Evolutionary conservation across 768 basidiomycete genomes (phyloP), one percentile per base, ranked within the genome.

Genomic region (Auriscalpium microsporum): DNA sequence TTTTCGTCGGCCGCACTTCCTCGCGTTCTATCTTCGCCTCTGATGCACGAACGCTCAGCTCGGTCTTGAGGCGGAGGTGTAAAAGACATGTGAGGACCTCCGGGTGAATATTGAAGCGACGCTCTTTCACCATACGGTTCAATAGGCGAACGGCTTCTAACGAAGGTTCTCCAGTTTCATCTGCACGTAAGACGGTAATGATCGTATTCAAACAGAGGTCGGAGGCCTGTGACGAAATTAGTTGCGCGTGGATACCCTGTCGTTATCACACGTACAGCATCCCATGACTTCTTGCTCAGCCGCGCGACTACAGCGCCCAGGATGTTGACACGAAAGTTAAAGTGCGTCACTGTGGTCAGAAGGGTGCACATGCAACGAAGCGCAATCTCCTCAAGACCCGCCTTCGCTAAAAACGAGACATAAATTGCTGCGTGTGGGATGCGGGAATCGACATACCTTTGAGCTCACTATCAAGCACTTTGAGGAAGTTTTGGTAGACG

Each of bases 51-150:
- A 90, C 80, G 19, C 81, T 78, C 11, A 98, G 78, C 67, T 97
- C 94, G 58, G 80, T 87, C 69, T 89, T 87, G 40, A 99, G 78
- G 14, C 94, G 87, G 45, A 99, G 77, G 64, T 90, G 79, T 52
- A 91, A 76, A 4, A 99, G 79, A 67, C 88, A 90, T 13, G 85
- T 81, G 47, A 98, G 77, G 47, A 94, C 88, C 57, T 90, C 84
- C 9, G 95, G 91, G 65, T 94, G 87, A 44, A 98, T 84, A 60
- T 86, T 84, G 73, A 90, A 99, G 60, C 83, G 82, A 35, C 85
- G 84, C 66, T 96, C 95, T 69, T 95, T 97, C 68, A 96, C 82
- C 90, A 97, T 97, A 57, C 94, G 83, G 62, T 96, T 94, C 59
- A 99, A 71, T 40, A 97, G 75, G 46, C 94, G 88, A 44, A 98